These are phyloP conservation scores for Leccinum boreale DNA, from an alignment of 768 basidiomycete genomes.

Conservation along the genomic window DNA sequence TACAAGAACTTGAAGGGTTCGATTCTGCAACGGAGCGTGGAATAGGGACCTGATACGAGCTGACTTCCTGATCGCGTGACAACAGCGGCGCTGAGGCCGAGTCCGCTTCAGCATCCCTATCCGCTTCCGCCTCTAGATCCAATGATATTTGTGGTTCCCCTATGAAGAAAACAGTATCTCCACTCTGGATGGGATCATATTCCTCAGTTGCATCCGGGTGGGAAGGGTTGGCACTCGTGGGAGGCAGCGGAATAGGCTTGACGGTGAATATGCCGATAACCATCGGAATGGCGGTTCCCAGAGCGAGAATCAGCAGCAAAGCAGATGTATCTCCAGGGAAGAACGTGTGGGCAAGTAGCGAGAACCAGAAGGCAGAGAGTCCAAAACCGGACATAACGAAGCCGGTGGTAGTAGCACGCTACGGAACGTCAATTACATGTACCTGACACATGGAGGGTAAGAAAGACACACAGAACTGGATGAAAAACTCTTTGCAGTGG, in stretches of 20 bases:
- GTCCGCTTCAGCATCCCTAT: constrained; percentile 11
- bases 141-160: constrained; percentile 15
- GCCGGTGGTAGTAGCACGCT: constrained; percentile 76
- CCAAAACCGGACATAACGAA: constrained; percentile 86
- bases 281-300: constrained; percentile 81
- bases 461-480: constrained; percentile 53
- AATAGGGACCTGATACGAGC: constrained; percentile 22
- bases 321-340: constrained; percentile 78
- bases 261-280: constrained; percentile 73
- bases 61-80: constrained; percentile 14
- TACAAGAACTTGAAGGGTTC: constrained; percentile 13
- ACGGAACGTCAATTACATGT: not conserved
- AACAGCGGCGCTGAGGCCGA: constrained; percentile 22
- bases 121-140: constrained; percentile 3
- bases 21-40: constrained; percentile 20
- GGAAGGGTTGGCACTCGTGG: constrained; percentile 20
- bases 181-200: constrained; percentile 18
- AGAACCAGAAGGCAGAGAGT: constrained; percentile 88
- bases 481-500: constrained; percentile 81
- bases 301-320: constrained; percentile 69
- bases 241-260: constrained; percentile 60
- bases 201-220: constrained; percentile 4
- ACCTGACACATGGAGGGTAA: not conserved
- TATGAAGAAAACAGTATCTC: constrained; percentile 22
- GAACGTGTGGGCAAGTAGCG: constrained; percentile 63